Evolutionary conservation across 2,329 filamentous ascomycete species (phyloP).

Genomic region (Arthrobotrys entomopaga): DNA sequence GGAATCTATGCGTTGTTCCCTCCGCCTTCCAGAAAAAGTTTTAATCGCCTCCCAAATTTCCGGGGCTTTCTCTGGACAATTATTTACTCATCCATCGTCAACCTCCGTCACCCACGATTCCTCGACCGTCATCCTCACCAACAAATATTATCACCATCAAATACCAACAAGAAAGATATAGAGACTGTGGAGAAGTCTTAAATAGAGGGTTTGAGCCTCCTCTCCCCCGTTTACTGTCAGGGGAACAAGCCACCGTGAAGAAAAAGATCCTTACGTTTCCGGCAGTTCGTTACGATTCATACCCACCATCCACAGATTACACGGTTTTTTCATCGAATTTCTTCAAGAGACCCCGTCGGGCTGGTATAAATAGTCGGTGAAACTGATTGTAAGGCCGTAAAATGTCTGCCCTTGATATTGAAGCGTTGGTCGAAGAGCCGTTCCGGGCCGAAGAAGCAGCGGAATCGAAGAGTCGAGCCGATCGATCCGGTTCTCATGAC

Average conservation of each 20-base stretch:
- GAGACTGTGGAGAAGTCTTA: constrained; percentile 14
- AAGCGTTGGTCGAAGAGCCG: constrained; percentile 52
- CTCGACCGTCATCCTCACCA: not conserved
- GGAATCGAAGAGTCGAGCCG: constrained; percentile 51
- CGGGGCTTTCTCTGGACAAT: constrained; percentile 12
- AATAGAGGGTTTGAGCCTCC: constrained; percentile 46
- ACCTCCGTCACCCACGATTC: constrained; percentile 2
- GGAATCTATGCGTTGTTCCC: constrained; percentile 15
- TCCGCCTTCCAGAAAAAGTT: constrained; percentile 41
- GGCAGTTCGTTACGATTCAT: constrained; percentile 53
- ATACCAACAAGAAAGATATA: not conserved
- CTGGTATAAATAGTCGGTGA: not conserved
- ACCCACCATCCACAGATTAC: constrained; percentile 2
- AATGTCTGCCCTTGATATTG: constrained; percentile 53
- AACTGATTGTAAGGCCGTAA: constrained; percentile 16
- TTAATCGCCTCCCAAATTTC: constrained; percentile 34
- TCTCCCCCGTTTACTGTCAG: constrained; percentile 6
- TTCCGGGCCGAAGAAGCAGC: constrained; percentile 44
- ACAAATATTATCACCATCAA: not conserved
- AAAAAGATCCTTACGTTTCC: constrained; percentile 49
- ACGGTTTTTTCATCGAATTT: constrained; percentile 19
- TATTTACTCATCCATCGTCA: constrained; percentile 9
- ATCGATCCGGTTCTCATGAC: constrained; percentile 42
- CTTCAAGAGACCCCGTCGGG: constrained; percentile 11
- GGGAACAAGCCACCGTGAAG: not conserved